These are phyloP conservation scores for Tulasnella sp. DNA, from an alignment of 768 basidiomycete genomes.

Conservation along the genomic window DNA sequence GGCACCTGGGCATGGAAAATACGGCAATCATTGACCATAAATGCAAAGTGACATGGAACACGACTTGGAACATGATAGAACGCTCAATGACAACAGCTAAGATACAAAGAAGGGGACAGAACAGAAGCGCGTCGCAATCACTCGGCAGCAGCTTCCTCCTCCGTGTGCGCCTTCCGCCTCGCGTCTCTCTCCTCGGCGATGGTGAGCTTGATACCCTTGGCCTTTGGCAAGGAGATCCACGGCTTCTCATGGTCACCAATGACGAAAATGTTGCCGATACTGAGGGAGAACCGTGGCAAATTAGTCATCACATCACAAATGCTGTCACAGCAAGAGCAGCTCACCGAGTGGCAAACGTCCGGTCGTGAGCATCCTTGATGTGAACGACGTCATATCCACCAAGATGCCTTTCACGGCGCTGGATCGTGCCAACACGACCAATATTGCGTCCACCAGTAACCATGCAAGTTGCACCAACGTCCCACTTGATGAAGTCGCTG, in stretches of 20 bases:
- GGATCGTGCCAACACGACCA: slow-evolving; percentile 95
- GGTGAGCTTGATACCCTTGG: slow-evolving; percentile 96
- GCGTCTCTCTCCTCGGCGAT: slow-evolving; percentile 95
- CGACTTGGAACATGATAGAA: neutral
- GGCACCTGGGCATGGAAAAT: neutral
- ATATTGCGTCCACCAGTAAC: slow-evolving; percentile 99
- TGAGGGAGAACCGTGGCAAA: slow-evolving; percentile 34
- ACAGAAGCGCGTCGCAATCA: neutral
- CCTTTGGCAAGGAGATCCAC: slow-evolving; percentile 94
- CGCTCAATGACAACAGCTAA: neutral
- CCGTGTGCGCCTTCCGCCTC: slow-evolving; percentile 61
- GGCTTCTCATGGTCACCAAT: slow-evolving; percentile 94
- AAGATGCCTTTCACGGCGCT: slow-evolving; percentile 93
- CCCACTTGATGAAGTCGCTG: slow-evolving; percentile 85
- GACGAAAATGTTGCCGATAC: slow-evolving; percentile 96
- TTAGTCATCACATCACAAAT: slow-evolving; percentile 11
- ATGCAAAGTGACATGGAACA: neutral
- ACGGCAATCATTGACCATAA: neutral
- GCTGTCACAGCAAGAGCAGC: slow-evolving; percentile 20
- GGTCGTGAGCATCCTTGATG: slow-evolving; percentile 90
- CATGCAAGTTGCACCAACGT: slow-evolving; percentile 95
- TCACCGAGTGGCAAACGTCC: slow-evolving; percentile 96
- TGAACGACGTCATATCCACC: slow-evolving; percentile 99
- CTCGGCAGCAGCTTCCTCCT: neutral
- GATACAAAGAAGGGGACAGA: neutral